Conservation (phyloP, 1,284 basidiomycete species). For the Rhodotorula sp. region DNA sequence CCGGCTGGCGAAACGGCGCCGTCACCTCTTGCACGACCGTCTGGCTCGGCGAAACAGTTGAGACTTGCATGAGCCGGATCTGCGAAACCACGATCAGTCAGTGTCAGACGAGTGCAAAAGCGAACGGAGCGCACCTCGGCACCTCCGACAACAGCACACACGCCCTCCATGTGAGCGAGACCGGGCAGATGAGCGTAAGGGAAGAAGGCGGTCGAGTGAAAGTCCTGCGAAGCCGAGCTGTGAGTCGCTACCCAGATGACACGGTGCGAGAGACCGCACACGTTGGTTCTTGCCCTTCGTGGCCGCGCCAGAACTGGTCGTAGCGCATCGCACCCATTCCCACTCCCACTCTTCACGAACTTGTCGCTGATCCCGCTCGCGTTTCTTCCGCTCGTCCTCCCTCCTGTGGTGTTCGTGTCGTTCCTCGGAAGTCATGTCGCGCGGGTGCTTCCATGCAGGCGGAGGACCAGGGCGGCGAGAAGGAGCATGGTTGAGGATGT, state of each 20-base stretch:
- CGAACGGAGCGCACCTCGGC: background rate
- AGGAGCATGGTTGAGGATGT: conserved; percentile 20
- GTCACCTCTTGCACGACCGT: too few species aligned
- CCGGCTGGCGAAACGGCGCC: conserved; percentile 5
- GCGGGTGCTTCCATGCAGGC: background rate
- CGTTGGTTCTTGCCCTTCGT: background rate
- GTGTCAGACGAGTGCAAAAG: background rate
- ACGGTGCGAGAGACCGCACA: too few species aligned
- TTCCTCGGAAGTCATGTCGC: background rate
- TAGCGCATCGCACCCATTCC: background rate
- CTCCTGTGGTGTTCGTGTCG: background rate
- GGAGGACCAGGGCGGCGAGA: background rate
- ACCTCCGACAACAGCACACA: conserved; percentile 29
- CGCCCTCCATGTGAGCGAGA: conserved; percentile 18
- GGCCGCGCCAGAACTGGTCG: background rate
- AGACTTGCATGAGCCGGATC: conserved; percentile 11
- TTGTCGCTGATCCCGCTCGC: background rate
- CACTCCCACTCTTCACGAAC: conserved; percentile 11
- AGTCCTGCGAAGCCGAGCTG: background rate
- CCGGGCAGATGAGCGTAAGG: conserved; percentile 23
- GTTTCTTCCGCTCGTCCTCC: background rate
- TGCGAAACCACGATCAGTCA: background rate
- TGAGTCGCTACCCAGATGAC: too few species aligned
- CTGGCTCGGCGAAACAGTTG: too few species aligned
- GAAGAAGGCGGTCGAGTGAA: conserved; percentile 32